Percentiles rank a stretch among this genome's conserved stretches.
These are phyloP conservation scores for Suillus subalutaceus DNA, from an alignment of 768 basidiomycete species.

Conservation along the genomic window DNA sequence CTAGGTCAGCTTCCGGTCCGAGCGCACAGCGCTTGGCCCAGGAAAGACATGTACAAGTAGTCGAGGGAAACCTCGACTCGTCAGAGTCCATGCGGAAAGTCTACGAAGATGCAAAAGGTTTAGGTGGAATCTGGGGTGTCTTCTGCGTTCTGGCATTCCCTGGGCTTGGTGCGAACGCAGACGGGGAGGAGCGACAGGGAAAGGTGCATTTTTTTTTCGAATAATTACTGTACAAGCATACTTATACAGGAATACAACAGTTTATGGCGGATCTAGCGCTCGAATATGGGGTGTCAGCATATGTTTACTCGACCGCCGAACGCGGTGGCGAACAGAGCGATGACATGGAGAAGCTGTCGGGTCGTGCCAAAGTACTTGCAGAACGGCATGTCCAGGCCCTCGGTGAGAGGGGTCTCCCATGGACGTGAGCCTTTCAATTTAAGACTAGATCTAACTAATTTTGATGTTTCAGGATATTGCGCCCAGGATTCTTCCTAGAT, in stretches of 20 bases:
- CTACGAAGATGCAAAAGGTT: slow-evolving; percentile 37
- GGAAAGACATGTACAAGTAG: slow-evolving; percentile 33
- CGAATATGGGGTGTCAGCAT: slow-evolving; percentile 38
- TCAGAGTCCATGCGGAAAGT: slow-evolving; percentile 31
- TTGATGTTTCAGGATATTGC: slow-evolving; percentile 34
- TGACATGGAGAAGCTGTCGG: slow-evolving; percentile 23
- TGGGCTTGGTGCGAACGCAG: slow-evolving; percentile 42
- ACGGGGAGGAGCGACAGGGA: slow-evolving; percentile 43
- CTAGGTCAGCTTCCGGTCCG: slow-evolving; percentile 35
- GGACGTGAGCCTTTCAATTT: slow-evolving; percentile 38
- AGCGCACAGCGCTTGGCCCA: slow-evolving; percentile 27
- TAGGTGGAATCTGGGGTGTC: slow-evolving; percentile 41
- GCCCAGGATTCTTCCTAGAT: slow-evolving; percentile 48
- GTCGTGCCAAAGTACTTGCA: slow-evolving; percentile 40
- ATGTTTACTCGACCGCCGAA: slow-evolving; percentile 42
- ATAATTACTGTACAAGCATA: neutral
- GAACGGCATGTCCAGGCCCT: slow-evolving; percentile 39
- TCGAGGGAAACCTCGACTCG: slow-evolving; percentile 40
- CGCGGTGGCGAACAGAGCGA: slow-evolving; percentile 41
- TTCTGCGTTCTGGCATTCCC: slow-evolving; percentile 43
- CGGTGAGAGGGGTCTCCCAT: slow-evolving; percentile 33
- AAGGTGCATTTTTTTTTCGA: slow-evolving; percentile 28
- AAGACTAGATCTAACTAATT: neutral
- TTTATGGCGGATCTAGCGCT: slow-evolving; percentile 38
- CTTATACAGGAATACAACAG: slow-evolving; percentile 21